Base-by-base conservation (phyloP, 768 basidiomycete genomes). In the Cyathus striatus region DNA sequence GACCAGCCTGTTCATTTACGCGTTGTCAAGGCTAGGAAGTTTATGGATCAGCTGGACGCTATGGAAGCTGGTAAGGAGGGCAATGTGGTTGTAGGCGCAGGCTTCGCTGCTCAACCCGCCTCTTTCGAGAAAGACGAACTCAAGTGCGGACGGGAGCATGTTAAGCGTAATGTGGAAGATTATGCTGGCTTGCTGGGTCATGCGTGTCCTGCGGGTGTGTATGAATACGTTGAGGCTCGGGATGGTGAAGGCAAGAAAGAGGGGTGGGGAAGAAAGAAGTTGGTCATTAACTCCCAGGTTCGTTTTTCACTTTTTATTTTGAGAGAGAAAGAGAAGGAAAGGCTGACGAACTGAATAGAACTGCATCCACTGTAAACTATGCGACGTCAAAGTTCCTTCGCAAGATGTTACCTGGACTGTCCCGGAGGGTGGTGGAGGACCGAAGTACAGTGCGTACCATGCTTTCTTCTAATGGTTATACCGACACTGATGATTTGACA, bases 331-430 rank as follows among this genome's bases (percentile, higher is more conserved):
- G 4, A n/a, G 20, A 13, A 22, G 18, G 38, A 27, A 23, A 14
- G 43, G 23, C 30, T 47, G 39, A 41, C 44, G 36, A 45, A 62
- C 10, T 23, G 42, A 60, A 54, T 51, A 93, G 87, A 90, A 91
- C 54, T 90, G 89, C 57, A 89, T 90, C 25, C 89, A 95, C 59
- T 96, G 92, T 70, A 96, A 94, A 63, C 70, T 96, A 33, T 99
- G 95, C 60, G 91, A 93, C 47, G 83, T 99, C 68, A 97, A 99
- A 66, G 88, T 88, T 3, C 94, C 94, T 3, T 91, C 91, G 2
- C 90, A 96, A 59, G 95, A 97, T 61, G 96, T 99, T 52, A 90
- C 85, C 13, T 98, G 95, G 95, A 86, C 83, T 4, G 92, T 96
- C 0, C 96, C 96, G 0, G 93, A 98, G 65, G 95, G 94, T 9